These are phyloP conservation scores for Persicaria maculosa DNA, from an alignment of 148 eudicot species.

Conservation along the genomic window DNA sequence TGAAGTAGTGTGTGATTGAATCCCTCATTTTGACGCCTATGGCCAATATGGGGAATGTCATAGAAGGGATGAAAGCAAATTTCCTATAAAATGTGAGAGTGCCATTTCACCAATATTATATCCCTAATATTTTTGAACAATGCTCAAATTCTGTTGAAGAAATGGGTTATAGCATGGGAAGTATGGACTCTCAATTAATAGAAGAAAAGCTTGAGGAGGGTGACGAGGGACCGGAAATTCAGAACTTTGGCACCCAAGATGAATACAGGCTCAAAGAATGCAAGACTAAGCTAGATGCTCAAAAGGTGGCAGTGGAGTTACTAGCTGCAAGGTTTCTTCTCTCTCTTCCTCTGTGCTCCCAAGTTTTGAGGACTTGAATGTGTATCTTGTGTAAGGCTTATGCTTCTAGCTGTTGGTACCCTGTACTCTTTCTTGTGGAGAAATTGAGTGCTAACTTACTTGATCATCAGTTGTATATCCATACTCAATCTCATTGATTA, in stretches of 20 bases:
- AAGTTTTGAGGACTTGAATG: not conserved
- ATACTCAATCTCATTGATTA: not conserved
- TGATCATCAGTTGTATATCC: not conserved
- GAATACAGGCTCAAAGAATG: constrained; percentile 14
- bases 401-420: not conserved
- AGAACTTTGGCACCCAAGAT: constrained; percentile 6
- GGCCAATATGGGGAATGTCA: too few species aligned
- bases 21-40: too few species aligned
- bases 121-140: not conserved
- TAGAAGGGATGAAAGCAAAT: too few species aligned
- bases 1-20: too few species aligned
- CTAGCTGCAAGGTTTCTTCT: constrained; percentile 44
- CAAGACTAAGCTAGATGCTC: constrained; percentile 32
- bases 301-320: constrained; percentile 41
- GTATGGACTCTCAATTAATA: constrained; percentile 23
- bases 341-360: not conserved
- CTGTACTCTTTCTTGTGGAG: not conserved
- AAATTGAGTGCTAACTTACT: not conserved
- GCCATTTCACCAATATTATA: not conserved
- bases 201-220: constrained; percentile 32
- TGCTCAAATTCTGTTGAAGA: constrained; percentile 17
- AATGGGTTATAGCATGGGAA: constrained; percentile 16
- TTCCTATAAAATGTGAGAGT: too few species aligned
- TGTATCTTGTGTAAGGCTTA: not conserved
- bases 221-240: constrained; percentile 25